phyloP scores from a whole-genome alignment of 2,329 filamentous ascomycete species.

The Ophiocordyceps robertsii region DNA sequence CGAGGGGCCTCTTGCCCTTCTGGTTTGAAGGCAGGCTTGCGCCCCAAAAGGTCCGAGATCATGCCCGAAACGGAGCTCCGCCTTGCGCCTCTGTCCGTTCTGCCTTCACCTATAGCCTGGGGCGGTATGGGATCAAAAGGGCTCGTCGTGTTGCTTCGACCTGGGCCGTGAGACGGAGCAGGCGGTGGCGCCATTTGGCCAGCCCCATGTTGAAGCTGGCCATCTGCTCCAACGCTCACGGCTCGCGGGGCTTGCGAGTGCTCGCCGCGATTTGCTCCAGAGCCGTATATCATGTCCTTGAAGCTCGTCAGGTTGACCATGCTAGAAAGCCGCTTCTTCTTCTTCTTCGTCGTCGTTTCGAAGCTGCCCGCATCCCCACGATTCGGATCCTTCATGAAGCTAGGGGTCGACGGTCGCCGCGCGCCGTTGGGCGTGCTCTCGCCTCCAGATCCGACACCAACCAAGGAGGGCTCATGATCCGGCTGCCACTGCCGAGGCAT shows the following conservation, averaged over 20 bases:
- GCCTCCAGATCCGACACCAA: too few relatives aligned
- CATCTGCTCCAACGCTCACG: background rate
- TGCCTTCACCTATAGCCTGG: slow-evolving; percentile 2
- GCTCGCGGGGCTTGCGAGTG: background rate
- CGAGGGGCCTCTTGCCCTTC: slow-evolving; percentile 4
- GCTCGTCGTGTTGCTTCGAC: slow-evolving; percentile 11
- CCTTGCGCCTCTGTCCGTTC: slow-evolving; percentile 10
- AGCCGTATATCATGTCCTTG: slow-evolving; percentile 13
- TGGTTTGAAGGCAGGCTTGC: slow-evolving; percentile 7
- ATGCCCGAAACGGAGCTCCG: slow-evolving; percentile 16
- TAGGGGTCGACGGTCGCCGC: slow-evolving; percentile 11
- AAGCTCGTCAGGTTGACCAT: slow-evolving; percentile 18
- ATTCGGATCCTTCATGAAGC: slow-evolving; percentile 8
- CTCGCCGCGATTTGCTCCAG: slow-evolving; percentile 7
- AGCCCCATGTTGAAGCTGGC: background rate
- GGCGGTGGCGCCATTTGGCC: background rate
- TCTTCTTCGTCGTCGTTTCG: slow-evolving; percentile 8
- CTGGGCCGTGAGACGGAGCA: slow-evolving; percentile 5
- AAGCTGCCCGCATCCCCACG: slow-evolving; percentile 1
- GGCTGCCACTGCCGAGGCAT: too few relatives aligned
- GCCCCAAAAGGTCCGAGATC: slow-evolving; percentile 16
- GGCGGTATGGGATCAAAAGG: slow-evolving; percentile 8
- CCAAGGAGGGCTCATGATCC: too few relatives aligned
- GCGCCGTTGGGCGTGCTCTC: background rate
- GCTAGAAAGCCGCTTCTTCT: slow-evolving; percentile 35